Conservation (phyloP, 257 asterid species). For the Solanum gandarillasii region DNA sequence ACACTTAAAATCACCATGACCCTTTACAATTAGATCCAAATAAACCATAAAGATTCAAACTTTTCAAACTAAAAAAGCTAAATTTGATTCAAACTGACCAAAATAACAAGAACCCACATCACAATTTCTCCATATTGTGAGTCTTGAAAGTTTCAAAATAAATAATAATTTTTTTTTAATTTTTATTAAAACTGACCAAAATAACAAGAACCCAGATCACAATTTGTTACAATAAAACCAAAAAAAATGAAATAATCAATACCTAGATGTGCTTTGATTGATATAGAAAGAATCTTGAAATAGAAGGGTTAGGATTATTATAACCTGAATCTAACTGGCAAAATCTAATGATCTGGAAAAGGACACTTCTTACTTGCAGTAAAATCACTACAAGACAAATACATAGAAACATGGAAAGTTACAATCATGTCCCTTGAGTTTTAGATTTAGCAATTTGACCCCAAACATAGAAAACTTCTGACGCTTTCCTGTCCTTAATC, state of each 20-base stretch:
- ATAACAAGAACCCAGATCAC: neutral
- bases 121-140: neutral
- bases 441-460: neutral
- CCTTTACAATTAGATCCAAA: neutral
- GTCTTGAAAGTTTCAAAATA: neutral
- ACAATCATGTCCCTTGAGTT: neutral
- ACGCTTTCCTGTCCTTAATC: neutral
- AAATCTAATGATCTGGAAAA: conserved; percentile 4
- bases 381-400: neutral
- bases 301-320: conserved; percentile 1
- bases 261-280: conserved; percentile 17
- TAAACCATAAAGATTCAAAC: neutral
- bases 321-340: neutral
- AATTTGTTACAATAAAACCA: neutral
- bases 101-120: neutral
- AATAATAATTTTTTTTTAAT: neutral
- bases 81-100: neutral
- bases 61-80: neutral
- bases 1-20: neutral
- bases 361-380: conserved; percentile 9
- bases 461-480: neutral
- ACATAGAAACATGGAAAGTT: neutral
- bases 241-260: neutral
- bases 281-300: conserved; percentile 7
- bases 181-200: neutral